phyloP scores from a whole-genome alignment of 2,329 filamentous ascomycete species.

The Aspergillus fijiensis region DNA sequence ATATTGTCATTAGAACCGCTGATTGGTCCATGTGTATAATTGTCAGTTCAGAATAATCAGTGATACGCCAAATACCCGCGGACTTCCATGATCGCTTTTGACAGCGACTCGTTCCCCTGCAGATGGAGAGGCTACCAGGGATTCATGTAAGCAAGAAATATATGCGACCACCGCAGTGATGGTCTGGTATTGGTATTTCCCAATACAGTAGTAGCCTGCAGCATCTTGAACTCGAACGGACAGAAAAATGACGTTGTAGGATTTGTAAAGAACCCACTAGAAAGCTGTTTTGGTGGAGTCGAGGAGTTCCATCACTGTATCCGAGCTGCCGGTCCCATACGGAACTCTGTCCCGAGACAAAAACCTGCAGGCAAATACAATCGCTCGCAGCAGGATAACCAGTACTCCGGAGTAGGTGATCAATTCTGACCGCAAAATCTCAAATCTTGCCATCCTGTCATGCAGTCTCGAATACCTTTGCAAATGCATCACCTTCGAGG shows the following conservation, averaged over 20 bases:
- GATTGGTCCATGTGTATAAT: neutral
- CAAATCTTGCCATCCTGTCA: neutral
- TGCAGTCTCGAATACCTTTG: neutral
- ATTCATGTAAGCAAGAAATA: neutral
- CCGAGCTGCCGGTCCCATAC: constrained; percentile 2
- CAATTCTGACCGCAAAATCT: neutral
- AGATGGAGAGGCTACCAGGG: neutral
- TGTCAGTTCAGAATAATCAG: neutral
- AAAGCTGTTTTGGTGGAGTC: constrained; percentile 4
- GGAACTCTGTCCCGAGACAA: neutral
- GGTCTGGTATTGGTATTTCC: neutral
- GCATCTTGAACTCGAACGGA: neutral
- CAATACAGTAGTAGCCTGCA: neutral
- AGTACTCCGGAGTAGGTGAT: neutral
- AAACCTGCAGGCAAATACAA: neutral
- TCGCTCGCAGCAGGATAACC: neutral
- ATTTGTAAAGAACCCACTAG: constrained; percentile 4
- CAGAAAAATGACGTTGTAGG: constrained; percentile 1
- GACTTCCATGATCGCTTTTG: neutral
- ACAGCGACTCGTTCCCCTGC: neutral
- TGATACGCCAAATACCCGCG: neutral
- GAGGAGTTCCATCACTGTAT: constrained; percentile 1
- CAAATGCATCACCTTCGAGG: neutral
- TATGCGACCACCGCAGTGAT: neutral
- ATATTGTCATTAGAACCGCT: neutral